Conservation (phyloP, 306 rosid species). For the Leucaena leucocephala region DNA sequence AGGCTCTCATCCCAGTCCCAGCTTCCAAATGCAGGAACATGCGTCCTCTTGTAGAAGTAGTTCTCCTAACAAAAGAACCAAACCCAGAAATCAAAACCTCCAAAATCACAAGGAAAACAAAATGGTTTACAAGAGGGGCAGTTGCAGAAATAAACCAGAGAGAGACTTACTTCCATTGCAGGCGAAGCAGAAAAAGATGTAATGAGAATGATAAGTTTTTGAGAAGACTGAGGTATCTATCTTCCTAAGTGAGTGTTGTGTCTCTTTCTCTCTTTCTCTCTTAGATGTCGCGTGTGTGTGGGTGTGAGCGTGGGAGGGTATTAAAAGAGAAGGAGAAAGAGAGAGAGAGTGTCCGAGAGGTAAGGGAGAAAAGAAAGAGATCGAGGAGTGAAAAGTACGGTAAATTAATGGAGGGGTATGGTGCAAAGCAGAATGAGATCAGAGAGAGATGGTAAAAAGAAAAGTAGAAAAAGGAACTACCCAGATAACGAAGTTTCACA, state of each 20-base stretch:
- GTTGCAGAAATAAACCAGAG: background rate
- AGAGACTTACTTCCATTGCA: slow-evolving; percentile 44
- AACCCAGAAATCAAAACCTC: background rate
- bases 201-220: too few relatives aligned
- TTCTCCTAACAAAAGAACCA: slow-evolving; percentile 49
- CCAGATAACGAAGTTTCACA: slow-evolving; percentile 50
- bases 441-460: slow-evolving; percentile 30
- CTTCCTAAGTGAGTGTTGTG: too few relatives aligned
- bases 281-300: too few relatives aligned
- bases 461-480: slow-evolving; percentile 22
- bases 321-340: slow-evolving; percentile 32
- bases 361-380: background rate
- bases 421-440: slow-evolving; percentile 30
- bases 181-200: background rate
- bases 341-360: too few relatives aligned
- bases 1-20: slow-evolving; percentile 92
- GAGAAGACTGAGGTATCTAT: too few relatives aligned
- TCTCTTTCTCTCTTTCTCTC: background rate
- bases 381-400: slow-evolving; percentile 29
- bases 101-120: background rate
- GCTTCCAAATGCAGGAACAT: slow-evolving; percentile 87
- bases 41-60: slow-evolving; percentile 55
- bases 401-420: slow-evolving; percentile 22
- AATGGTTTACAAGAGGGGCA: background rate
- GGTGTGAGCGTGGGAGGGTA: slow-evolving; percentile 30